Evolutionary conservation across 192 early-diverging fungal species (phyloP), one percentile per base, ranked within the genome.

Genomic region (Pecoramyces ruminantium): DNA sequence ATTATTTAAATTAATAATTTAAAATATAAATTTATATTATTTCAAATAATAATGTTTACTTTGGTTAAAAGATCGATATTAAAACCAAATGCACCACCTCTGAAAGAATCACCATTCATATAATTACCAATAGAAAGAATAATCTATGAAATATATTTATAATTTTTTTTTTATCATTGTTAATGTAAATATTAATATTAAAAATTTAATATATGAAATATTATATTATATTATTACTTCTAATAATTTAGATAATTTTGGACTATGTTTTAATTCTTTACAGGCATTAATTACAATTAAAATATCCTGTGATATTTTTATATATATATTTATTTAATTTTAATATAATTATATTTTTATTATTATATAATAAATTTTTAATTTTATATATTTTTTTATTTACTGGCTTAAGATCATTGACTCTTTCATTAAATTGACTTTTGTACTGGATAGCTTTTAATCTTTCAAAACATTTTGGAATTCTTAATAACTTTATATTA

Each of bases 121-220:
- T 89, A 89, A 81, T 89, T 89, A 51, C 88, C 88, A 78, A 89
- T 82, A 11, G 88, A 87, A 17, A 89, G 82, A 80, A 89, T 87
- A 28, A 88, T 84, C 51, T 79, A n/a, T n/a, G n/a, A n/a, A n/a
- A n/a, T n/a, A n/a, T n/a, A n/a, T n/a, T n/a, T n/a, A n/a, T n/a
- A n/a, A n/a, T n/a, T n/a, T n/a, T n/a, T n/a, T n/a, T n/a, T n/a
- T n/a, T n/a, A n/a, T n/a, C n/a, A n/a, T n/a, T n/a, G n/a, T n/a
- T n/a, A n/a, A n/a, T n/a, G n/a, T n/a, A n/a, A n/a, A n/a, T n/a
- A n/a, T n/a, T n/a, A n/a, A n/a, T n/a, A n/a, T n/a, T n/a, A n/a
- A n/a, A n/a, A n/a, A n/a, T n/a, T n/a, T n/a, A n/a, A n/a, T n/a
- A n/a, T n/a, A n/a, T n/a, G n/a, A n/a, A n/a, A n/a, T n/a, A n/a